Conservation (phyloP, 2,329 filamentous ascomycete genomes). For the Podosphaera fusca region DNA sequence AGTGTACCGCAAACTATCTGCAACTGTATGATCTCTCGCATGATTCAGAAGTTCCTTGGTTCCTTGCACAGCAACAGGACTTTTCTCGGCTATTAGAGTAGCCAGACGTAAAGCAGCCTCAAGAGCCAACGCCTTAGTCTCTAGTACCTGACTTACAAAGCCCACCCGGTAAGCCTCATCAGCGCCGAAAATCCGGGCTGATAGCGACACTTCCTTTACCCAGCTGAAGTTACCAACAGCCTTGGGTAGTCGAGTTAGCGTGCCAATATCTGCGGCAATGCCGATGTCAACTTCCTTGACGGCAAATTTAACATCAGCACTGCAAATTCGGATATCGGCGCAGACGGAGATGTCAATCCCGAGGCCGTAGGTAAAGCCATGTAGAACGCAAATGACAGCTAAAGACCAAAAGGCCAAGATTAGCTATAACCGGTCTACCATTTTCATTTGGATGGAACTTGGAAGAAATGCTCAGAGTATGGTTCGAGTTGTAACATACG, state of each 20-base stretch:
- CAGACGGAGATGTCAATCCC: constrained; percentile 51
- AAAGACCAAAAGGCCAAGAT: background rate
- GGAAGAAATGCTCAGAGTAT: background rate
- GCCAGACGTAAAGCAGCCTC: constrained; percentile 40
- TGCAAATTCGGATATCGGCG: constrained; percentile 46
- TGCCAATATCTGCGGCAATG: constrained; percentile 58
- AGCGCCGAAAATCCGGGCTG: constrained; percentile 44
- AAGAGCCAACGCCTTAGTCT: constrained; percentile 39
- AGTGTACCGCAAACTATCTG: constrained; percentile 64
- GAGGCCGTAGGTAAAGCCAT: constrained; percentile 56
- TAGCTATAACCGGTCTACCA: background rate
- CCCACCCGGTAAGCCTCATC: constrained; percentile 48
- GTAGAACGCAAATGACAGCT: constrained; percentile 64
- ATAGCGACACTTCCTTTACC: constrained; percentile 58
- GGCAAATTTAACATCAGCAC: constrained; percentile 34
- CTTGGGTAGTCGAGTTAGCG: constrained; percentile 49
- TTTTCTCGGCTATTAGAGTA: constrained; percentile 48
- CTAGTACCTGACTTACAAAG: constrained; percentile 42
- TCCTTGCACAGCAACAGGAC: constrained; percentile 65
- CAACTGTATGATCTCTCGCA: constrained; percentile 52
- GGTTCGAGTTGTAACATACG: constrained; percentile 25
- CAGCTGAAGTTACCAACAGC: constrained; percentile 46
- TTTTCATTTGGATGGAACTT: background rate
- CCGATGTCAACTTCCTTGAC: constrained; percentile 73
- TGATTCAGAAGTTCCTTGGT: constrained; percentile 77